Base-by-base conservation (phyloP, 345 rosid species). In the Gossypium herbaceum region DNA sequence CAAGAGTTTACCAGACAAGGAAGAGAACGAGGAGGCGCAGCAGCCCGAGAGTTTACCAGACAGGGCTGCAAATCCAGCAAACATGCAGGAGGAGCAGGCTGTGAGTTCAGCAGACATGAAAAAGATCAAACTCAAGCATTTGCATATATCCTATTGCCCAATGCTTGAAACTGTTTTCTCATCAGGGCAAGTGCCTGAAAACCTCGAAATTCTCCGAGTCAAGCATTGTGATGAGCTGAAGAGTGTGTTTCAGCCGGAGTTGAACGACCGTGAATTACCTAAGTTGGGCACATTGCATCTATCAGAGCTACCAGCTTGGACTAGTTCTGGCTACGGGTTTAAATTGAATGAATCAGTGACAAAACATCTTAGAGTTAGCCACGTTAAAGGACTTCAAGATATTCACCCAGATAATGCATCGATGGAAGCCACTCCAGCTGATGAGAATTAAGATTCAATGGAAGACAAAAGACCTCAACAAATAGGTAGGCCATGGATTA, bases 91-190 rank as follows among this genome's bases (percentile, higher is more conserved):
- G 7, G 62, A 44, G 68, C 74, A 27, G 50, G 22, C 9, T 2
- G 22, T 3, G 29, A 44, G 16, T 34, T n/a, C 63, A 12, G 47
- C 54, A 8, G 41, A 71, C 56, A 66, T 9, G 70, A 29, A 41
- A 24, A 56, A 56, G 12, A 73, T 1, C 52, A 82, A 73, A 22
- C 88, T 91, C 62, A 86, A 82, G 70, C 43, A 50, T 4, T 73
- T 88, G 82, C 12, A 60, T 75, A 1, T 91, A 20, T 84, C 82
- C 12, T 77, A 81, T 52, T 89, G 89, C 57, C 89, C 89, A 7
- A 65, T 56, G 75, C 85, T 86, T 29, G 74, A 19, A 68, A 43
- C 20, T 7, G 65, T 85, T 8, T 87, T 80, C 77, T 43, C 76
- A 7, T 68, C 79, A 17, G 13, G 4, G n/a, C 65, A 74, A 67